phyloP scores from a whole-genome alignment of 108 stramenopile genomes.

The Seminavis robusta region DNA sequence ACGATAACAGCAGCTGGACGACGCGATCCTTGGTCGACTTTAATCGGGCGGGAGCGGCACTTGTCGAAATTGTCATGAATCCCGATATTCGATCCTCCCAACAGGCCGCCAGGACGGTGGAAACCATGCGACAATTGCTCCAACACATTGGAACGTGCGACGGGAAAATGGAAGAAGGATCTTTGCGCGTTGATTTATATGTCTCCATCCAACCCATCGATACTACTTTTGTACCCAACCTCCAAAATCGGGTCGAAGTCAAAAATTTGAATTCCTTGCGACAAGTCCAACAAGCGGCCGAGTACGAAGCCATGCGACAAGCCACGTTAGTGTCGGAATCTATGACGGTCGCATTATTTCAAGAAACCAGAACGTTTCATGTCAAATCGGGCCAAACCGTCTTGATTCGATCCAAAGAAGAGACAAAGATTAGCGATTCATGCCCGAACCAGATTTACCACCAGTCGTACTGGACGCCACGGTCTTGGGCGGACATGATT shows the following conservation, averaged over 20 bases:
- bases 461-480: constrained; percentile 69
- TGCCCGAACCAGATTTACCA: constrained; percentile 97
- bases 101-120: constrained; percentile 83
- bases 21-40: constrained; percentile 75
- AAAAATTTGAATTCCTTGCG: constrained; percentile 95
- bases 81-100: constrained; percentile 84
- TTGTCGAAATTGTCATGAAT: constrained; percentile 86
- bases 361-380: constrained; percentile 90
- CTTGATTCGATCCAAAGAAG: constrained; percentile 81
- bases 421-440: constrained; percentile 92
- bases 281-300: constrained; percentile 66
- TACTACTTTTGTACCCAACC: too few species aligned
- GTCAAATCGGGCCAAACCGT: constrained; percentile 58
- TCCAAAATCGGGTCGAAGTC: constrained; percentile 94
- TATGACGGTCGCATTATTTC: too few species aligned
- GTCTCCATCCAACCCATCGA: constrained; percentile 70
- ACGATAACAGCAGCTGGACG: too few species aligned
- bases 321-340: too few species aligned
- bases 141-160: constrained; percentile 83
- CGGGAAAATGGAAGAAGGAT: constrained; percentile 95
- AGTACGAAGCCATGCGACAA: constrained; percentile 81
- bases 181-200: constrained; percentile 92
- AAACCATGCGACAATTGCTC: constrained; percentile 74
- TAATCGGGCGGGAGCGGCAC: constrained; percentile 84
- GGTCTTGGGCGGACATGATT: constrained; percentile 35